These are phyloP conservation scores for Solanum chilense DNA, from an alignment of 257 asterid species.

Conservation along the genomic window DNA sequence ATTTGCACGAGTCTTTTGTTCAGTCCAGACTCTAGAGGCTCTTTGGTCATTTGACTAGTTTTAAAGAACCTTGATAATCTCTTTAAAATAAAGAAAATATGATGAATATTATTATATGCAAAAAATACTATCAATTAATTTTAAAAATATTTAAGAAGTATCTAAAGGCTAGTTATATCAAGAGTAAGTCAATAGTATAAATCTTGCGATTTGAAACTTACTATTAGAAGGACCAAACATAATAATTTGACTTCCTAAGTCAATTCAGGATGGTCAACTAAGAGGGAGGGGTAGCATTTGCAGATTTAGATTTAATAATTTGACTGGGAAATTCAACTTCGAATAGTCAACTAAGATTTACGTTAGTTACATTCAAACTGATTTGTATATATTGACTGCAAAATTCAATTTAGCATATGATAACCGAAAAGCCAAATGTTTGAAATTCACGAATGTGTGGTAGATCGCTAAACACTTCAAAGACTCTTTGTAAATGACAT, in stretches of 20 bases:
- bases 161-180: neutral
- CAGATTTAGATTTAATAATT: neutral
- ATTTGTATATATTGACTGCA: too few species aligned
- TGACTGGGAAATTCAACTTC: neutral
- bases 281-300: neutral
- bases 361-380: too few species aligned
- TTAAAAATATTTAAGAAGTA: too few species aligned
- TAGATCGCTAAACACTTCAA: too few species aligned
- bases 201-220: neutral
- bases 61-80: neutral
- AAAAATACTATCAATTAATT: too few species aligned
- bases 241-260: neutral
- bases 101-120: neutral
- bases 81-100: neutral
- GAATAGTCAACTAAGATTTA: neutral
- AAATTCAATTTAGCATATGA: too few species aligned
- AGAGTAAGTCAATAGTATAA: neutral
- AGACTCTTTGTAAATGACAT: too few species aligned
- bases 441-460: too few species aligned
- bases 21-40: neutral
- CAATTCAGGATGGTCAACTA: neutral
- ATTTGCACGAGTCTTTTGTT: neutral
- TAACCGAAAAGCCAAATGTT: too few species aligned
- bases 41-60: neutral
- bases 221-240: neutral